Evolutionary conservation across 129 eudicot species (phyloP).

Genomic region (Artemisia argyi): DNA sequence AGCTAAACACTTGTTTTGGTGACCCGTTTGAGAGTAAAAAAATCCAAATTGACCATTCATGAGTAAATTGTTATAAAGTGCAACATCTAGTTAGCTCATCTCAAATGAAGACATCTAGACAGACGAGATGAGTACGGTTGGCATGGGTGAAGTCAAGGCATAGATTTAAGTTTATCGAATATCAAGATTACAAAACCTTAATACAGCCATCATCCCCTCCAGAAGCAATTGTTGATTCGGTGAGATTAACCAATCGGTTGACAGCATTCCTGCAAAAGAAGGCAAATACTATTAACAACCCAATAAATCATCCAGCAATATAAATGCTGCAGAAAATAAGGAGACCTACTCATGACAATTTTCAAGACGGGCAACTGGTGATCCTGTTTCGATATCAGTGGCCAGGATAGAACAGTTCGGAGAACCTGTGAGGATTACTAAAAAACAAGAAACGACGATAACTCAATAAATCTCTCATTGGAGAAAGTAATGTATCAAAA

Average conservation of each 20-base stretch:
- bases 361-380: slow-evolving; percentile 69
- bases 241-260: slow-evolving; percentile 77
- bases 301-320: not conserved
- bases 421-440: slow-evolving; percentile 85
- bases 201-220: slow-evolving; percentile 92
- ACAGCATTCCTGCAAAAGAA: slow-evolving; percentile 68
- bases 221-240: slow-evolving; percentile 92
- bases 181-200: slow-evolving; percentile 49
- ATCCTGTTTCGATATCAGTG: slow-evolving; percentile 87
- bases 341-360: slow-evolving; percentile 69
- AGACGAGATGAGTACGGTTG: not conserved
- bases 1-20: not conserved
- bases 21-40: not conserved
- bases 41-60: not conserved
- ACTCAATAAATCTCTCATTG: slow-evolving; percentile 2
- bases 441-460: slow-evolving; percentile 3
- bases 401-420: slow-evolving; percentile 87
- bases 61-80: not conserved
- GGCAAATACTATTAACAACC: slow-evolving; percentile 2
- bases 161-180: not conserved
- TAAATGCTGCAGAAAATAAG: not conserved
- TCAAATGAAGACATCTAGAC: not conserved
- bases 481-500: not conserved
- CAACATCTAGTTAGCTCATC: not conserved
- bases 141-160: not conserved